Evolutionary conservation across 805 yeast genomes (phyloP).

Genomic region (Aciculoconidium aculeatum): DNA sequence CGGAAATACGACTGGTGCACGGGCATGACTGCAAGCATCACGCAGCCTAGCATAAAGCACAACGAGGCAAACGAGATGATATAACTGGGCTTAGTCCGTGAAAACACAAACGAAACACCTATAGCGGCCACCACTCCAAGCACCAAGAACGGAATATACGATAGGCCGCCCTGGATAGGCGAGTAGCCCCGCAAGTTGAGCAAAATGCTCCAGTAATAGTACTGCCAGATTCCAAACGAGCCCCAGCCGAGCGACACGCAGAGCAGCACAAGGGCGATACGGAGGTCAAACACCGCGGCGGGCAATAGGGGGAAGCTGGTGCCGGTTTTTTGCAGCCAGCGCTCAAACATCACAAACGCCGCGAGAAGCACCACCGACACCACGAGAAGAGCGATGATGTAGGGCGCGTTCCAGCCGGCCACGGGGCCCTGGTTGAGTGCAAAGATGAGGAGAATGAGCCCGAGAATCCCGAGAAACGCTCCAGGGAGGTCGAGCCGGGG

Average conservation of each 20-base stretch:
- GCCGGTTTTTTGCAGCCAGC: too few species aligned
- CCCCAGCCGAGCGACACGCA: slow-evolving; percentile 68
- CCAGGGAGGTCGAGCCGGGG: slow-evolving; percentile 38
- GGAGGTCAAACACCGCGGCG: slow-evolving; percentile 35
- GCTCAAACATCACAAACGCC: slow-evolving; percentile 46
- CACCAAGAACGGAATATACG: slow-evolving; percentile 42
- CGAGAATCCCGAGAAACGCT: slow-evolving; percentile 50
- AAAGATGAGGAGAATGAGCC: slow-evolving; percentile 59
- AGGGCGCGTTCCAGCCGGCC: slow-evolving; percentile 59
- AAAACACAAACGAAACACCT: slow-evolving; percentile 43
- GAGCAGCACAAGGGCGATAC: slow-evolving; percentile 43
- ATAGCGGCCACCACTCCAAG: slow-evolving; percentile 54
- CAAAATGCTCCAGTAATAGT: slow-evolving; percentile 50
- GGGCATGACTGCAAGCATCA: slow-evolving; percentile 52
- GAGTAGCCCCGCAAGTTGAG: slow-evolving; percentile 44
- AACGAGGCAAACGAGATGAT: slow-evolving; percentile 46
- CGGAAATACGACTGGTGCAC: slow-evolving; percentile 55
- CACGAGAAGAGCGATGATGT: slow-evolving; percentile 51
- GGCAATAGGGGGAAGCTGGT: slow-evolving; percentile 59
- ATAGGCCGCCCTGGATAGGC: slow-evolving; percentile 30
- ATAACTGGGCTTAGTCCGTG: slow-evolving; percentile 42
- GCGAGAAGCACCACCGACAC: slow-evolving; percentile 39
- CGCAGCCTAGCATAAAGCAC: slow-evolving; percentile 50
- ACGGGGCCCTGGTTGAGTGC: slow-evolving; percentile 74
- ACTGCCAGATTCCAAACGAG: slow-evolving; percentile 70